These are phyloP conservation scores for Yarrowia keelungensis DNA, from an alignment of 805 yeast species.

Conservation along the genomic window DNA sequence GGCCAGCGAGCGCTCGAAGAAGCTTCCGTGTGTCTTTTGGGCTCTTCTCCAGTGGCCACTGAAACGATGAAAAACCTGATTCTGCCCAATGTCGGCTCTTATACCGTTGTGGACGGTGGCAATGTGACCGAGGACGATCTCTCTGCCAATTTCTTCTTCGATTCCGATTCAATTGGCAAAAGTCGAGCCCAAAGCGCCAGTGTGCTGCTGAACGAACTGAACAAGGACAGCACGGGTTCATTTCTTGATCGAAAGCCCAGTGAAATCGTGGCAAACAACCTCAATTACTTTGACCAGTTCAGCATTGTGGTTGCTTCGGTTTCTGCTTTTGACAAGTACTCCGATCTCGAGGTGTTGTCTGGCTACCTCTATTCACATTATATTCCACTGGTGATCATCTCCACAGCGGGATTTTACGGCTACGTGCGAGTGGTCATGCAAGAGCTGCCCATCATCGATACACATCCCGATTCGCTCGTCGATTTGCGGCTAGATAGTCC, in stretches of 20 bases:
- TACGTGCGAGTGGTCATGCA: slow-evolving; percentile 58
- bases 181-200: slow-evolving; percentile 54
- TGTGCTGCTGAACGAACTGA: slow-evolving; percentile 60
- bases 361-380: slow-evolving; percentile 53
- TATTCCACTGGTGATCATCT: slow-evolving; percentile 63
- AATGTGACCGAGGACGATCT: slow-evolving; percentile 56
- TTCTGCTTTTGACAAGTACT: slow-evolving; percentile 45
- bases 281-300: slow-evolving; percentile 58
- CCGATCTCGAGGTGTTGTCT: slow-evolving; percentile 48
- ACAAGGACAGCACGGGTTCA: slow-evolving; percentile 61
- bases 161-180: slow-evolving; percentile 54
- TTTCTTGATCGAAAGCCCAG: not conserved
- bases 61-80: slow-evolving; percentile 81
- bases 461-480: slow-evolving; percentile 68
- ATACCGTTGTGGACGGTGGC: slow-evolving; percentile 63
- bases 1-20: slow-evolving; percentile 72
- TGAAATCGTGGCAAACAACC: slow-evolving; percentile 29
- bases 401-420: slow-evolving; percentile 71
- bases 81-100: slow-evolving; percentile 72
- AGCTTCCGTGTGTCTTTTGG: slow-evolving; percentile 67
- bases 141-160: slow-evolving; percentile 68
- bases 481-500: slow-evolving; percentile 73
- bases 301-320: slow-evolving; percentile 57
- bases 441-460: slow-evolving; percentile 73
- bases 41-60: slow-evolving; percentile 60